Conservation (phyloP, 768 basidiomycete species). For the Mycena galopus region DNA sequence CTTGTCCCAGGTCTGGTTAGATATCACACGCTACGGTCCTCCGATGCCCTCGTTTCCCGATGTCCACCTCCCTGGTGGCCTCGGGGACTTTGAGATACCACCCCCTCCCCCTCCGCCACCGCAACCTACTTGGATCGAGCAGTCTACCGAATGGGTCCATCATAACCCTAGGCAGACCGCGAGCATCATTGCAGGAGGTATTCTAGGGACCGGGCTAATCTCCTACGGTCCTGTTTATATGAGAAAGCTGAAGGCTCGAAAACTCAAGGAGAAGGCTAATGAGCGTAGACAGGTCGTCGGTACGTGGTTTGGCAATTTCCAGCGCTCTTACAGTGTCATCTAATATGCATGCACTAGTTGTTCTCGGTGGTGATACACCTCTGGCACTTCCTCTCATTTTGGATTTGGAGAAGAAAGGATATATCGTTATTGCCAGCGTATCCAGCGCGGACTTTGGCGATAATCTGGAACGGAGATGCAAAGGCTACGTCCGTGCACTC, state of each 20-base stretch:
- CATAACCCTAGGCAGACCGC: slow-evolving; percentile 74
- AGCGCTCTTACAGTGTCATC: not conserved
- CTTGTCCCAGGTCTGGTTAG: slow-evolving; percentile 77
- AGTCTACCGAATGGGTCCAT: slow-evolving; percentile 63
- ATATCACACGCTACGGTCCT: slow-evolving; percentile 86
- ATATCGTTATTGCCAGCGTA: slow-evolving; percentile 87
- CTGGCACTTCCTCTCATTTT: slow-evolving; percentile 79
- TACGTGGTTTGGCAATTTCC: slow-evolving; percentile 51
- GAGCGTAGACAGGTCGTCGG: slow-evolving; percentile 80
- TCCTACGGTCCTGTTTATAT: slow-evolving; percentile 60
- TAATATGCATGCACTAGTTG: slow-evolving; percentile 60
- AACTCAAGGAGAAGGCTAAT: slow-evolving; percentile 59
- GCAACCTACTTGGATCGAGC: slow-evolving; percentile 60
- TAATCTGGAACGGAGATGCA: slow-evolving; percentile 70
- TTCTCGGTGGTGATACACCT: slow-evolving; percentile 85
- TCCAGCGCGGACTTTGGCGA: slow-evolving; percentile 74
- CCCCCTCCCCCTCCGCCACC: slow-evolving; percentile 73
- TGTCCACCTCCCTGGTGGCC: slow-evolving; percentile 63
- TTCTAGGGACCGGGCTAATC: slow-evolving; percentile 70
- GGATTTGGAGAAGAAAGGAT: slow-evolving; percentile 83
- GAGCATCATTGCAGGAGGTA: slow-evolving; percentile 65
- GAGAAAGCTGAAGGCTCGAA: slow-evolving; percentile 52
- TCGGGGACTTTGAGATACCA: slow-evolving; percentile 81
- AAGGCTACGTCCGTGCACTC: slow-evolving; percentile 85
- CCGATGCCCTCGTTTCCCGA: slow-evolving; percentile 67